Conservation (phyloP, 2,329 filamentous ascomycete species). For the Fusarium scirpi region DNA sequence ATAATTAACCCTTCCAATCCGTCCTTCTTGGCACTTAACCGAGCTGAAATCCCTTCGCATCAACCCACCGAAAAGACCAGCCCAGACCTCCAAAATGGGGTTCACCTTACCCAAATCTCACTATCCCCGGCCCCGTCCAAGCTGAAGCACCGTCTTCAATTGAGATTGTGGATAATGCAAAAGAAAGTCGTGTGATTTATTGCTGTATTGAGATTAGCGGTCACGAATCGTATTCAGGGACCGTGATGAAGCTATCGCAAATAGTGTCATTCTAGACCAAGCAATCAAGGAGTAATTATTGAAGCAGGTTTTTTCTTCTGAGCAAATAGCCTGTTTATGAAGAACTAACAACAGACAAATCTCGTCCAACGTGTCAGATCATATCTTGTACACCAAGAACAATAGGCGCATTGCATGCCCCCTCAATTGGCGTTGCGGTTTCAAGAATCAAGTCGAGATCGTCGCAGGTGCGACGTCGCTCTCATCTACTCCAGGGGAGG, state of each 20-base stretch:
- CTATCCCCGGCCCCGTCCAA: background rate
- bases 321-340: too few species aligned
- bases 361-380: background rate
- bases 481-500: background rate
- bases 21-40: background rate
- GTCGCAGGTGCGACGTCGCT: conserved; percentile 23
- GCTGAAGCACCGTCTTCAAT: background rate
- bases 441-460: conserved; percentile 19
- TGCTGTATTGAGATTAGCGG: background rate
- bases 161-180: background rate
- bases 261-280: background rate
- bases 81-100: background rate
- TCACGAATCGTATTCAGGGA: background rate
- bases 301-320: background rate
- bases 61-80: conserved; percentile 4
- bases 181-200: background rate
- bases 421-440: background rate
- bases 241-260: background rate
- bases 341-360: background rate
- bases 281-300: background rate
- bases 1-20: background rate
- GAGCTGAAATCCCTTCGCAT: background rate
- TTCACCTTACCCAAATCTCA: background rate
- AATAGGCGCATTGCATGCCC: conserved; percentile 12
- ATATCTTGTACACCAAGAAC: conserved; percentile 7